A percentile compares a stretch with the other conserved stretches of the same genome.
These are phyloP conservation scores for Erodium maritimum DNA, from an alignment of 345 rosid species.

Conservation along the genomic window DNA sequence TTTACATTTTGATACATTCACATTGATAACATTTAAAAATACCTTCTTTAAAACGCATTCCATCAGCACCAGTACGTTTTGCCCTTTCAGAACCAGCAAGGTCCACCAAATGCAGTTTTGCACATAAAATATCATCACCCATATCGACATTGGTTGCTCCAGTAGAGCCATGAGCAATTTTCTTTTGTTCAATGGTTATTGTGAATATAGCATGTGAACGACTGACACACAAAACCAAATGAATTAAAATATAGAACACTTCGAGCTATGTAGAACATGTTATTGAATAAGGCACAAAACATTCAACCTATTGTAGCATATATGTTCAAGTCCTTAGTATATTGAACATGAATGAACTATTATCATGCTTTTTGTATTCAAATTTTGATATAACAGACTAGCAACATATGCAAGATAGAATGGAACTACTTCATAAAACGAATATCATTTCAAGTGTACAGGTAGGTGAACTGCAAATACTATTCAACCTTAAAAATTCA, in stretches of 20 bases:
- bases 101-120: slow-evolving; percentile 90
- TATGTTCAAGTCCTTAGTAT: too few species aligned
- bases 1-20: background rate
- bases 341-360: too few species aligned
- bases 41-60: slow-evolving; percentile 98
- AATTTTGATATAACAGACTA: too few species aligned
- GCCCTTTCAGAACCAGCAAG: slow-evolving; percentile 98
- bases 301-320: too few species aligned
- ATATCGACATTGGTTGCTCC: slow-evolving; percentile 32
- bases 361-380: too few species aligned
- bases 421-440: too few species aligned
- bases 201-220: slow-evolving; percentile 98
- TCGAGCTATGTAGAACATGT: too few species aligned
- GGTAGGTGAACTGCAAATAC: too few species aligned
- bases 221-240: slow-evolving; percentile 24
- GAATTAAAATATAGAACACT: background rate
- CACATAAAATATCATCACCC: slow-evolving; percentile 69
- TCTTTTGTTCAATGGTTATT: slow-evolving; percentile 89
- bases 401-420: too few species aligned
- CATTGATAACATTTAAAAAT: slow-evolving; percentile 5
- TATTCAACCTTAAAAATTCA: too few species aligned
- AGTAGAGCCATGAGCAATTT: slow-evolving; percentile 21
- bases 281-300: too few species aligned
- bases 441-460: too few species aligned
- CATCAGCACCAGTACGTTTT: slow-evolving; percentile 91